Evolutionary conservation across 169 alveolate species (phyloP).

Genomic region (Babesia sp.): DNA sequence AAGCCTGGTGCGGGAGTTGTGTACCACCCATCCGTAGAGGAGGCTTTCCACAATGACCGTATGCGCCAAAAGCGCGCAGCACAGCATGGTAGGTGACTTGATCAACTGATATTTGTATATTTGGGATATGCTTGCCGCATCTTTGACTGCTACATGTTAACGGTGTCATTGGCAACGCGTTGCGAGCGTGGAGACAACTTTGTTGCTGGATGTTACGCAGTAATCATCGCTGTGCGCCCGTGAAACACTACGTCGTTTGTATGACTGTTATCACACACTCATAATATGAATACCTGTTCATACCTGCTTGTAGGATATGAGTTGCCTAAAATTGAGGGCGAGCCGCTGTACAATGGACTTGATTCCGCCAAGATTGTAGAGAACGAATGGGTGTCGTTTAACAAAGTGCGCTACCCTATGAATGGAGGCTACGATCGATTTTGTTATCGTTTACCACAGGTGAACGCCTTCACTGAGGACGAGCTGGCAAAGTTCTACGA

Average conservation of each 20-base stretch:
- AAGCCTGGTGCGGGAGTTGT: conserved; percentile 80
- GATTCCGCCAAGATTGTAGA: conserved; percentile 73
- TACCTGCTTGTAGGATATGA: conserved; percentile 35
- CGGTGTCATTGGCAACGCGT: not conserved
- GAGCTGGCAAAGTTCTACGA: conserved; percentile 73
- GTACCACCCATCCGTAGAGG: conserved; percentile 67
- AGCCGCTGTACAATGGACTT: conserved; percentile 69
- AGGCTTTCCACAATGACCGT: conserved; percentile 51
- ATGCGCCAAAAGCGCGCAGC: conserved; percentile 46
- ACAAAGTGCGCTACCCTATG: conserved; percentile 68
- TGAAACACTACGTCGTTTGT: too few species aligned
- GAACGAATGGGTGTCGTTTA: conserved; percentile 70
- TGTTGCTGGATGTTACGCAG: too few species aligned
- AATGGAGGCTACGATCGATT: conserved; percentile 75
- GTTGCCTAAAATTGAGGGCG: conserved; percentile 65
- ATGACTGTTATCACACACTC: too few species aligned
- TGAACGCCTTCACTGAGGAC: conserved; percentile 76
- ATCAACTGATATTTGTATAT: not conserved
- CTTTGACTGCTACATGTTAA: not conserved
- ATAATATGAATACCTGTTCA: not conserved
- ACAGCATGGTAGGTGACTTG: conserved; percentile 31
- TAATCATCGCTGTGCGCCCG: too few species aligned
- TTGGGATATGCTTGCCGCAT: not conserved
- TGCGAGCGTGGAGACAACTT: too few species aligned
- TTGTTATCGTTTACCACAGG: conserved; percentile 74